These are phyloP conservation scores for Pyrenochaeta sp. DNA, from an alignment of 2,329 filamentous ascomycete species.

Conservation along the genomic window DNA sequence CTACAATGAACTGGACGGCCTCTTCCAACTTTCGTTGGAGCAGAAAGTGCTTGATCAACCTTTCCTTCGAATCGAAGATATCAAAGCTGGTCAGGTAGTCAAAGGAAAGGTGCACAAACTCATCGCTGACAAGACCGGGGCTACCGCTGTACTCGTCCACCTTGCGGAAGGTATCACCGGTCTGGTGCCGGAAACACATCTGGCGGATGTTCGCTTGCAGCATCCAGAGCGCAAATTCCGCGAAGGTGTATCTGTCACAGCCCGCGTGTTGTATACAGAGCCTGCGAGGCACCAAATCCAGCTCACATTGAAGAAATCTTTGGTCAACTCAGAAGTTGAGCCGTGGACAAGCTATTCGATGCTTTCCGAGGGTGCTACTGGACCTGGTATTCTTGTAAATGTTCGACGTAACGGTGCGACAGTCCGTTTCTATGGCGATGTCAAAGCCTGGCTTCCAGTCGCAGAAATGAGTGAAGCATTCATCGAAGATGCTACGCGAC, in stretches of 20 bases:
- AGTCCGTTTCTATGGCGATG: conserved; percentile 87
- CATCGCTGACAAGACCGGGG: conserved; percentile 77
- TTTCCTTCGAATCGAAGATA: conserved; percentile 90
- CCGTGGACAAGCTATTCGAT: conserved; percentile 81
- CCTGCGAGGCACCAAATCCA: conserved; percentile 78
- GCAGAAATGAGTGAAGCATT: conserved; percentile 98
- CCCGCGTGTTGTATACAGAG: conserved; percentile 83
- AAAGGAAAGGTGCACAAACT: conserved; percentile 87
- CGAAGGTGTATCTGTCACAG: conserved; percentile 83
- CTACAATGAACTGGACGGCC: conserved; percentile 85
- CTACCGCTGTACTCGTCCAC: conserved; percentile 82
- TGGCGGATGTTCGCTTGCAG: conserved; percentile 86
- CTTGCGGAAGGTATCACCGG: conserved; percentile 87
- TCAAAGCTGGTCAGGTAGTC: conserved; percentile 81
- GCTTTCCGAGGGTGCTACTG: conserved; percentile 76
- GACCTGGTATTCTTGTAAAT: conserved; percentile 86
- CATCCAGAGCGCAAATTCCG: conserved; percentile 97
- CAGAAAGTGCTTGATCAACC: conserved; percentile 82
- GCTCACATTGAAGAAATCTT: conserved; percentile 91
- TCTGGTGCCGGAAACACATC: conserved; percentile 86
- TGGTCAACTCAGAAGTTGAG: conserved; percentile 87
- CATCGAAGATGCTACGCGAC: conserved; percentile 86
- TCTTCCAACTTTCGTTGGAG: conserved; percentile 87
- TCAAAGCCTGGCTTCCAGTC: conserved; percentile 88
- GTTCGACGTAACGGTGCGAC: conserved; percentile 81